Evolutionary conservation across 2,329 filamentous ascomycete genomes (phyloP).

Genomic region (Alternaria gaisen): DNA sequence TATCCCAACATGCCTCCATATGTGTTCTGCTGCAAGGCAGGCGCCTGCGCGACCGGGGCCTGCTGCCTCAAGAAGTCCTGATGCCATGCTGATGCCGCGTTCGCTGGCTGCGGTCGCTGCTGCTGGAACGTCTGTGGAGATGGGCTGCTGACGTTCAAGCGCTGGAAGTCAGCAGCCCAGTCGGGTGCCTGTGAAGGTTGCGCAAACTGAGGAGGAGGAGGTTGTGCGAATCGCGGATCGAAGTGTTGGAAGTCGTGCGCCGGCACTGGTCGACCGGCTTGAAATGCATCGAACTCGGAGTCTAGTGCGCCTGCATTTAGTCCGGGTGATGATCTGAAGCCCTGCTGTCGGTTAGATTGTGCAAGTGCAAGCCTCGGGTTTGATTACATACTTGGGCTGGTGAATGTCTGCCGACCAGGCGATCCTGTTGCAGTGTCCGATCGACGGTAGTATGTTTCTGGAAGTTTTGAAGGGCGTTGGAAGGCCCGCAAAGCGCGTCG

Average conservation of each 20-base stretch:
- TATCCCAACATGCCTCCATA: conserved; percentile 41
- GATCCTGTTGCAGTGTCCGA: conserved; percentile 77
- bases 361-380: background rate
- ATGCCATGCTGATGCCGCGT: conserved; percentile 62
- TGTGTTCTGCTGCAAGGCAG: conserved; percentile 35
- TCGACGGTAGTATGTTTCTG: conserved; percentile 74
- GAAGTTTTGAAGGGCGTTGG: conserved; percentile 77
- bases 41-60: conserved; percentile 41
- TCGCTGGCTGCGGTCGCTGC: conserved; percentile 49
- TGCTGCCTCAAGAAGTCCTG: conserved; percentile 65
- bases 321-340: conserved; percentile 67
- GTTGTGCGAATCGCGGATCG: conserved; percentile 48
- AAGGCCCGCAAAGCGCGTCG: conserved; percentile 76
- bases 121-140: conserved; percentile 59
- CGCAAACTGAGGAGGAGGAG: conserved; percentile 48
- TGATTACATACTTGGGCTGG: conserved; percentile 62
- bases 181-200: conserved; percentile 49
- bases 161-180: conserved; percentile 62
- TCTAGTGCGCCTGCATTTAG: conserved; percentile 66
- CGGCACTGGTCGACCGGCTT: conserved; percentile 58
- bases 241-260: conserved; percentile 52
- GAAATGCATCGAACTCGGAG: conserved; percentile 75
- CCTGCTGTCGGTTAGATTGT: conserved; percentile 52
- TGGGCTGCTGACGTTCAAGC: conserved; percentile 53
- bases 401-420: conserved; percentile 64